phyloP scores from a whole-genome alignment of 1,284 basidiomycete genomes.

The Uromyces viciae-fabae region DNA sequence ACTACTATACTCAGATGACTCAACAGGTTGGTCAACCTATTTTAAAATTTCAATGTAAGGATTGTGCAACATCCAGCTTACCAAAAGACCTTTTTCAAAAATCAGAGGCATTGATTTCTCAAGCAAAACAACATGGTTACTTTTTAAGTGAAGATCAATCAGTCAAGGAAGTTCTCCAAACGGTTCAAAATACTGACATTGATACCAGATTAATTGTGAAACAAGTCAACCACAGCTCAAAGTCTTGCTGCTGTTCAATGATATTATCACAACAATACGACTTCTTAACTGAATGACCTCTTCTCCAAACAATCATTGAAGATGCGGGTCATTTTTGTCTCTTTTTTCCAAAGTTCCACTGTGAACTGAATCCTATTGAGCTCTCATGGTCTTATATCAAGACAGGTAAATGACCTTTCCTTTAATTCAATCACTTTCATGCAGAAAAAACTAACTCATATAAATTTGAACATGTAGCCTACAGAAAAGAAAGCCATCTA shows the following conservation, averaged over 20 bases:
- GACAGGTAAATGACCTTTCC: conserved; percentile 11
- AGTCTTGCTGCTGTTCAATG: conserved; percentile 16
- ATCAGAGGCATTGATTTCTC: neutral
- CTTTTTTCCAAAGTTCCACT: conserved; percentile 24
- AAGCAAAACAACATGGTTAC: neutral
- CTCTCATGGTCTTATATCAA: conserved; percentile 27
- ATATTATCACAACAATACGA: conserved; percentile 8
- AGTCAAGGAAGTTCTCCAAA: neutral
- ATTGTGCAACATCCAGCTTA: neutral
- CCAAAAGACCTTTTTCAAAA: neutral
- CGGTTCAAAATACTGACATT: neutral
- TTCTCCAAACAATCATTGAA: neutral
- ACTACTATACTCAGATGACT: neutral
- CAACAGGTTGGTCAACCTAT: neutral
- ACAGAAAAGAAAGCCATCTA: neutral
- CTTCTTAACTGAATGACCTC: neutral
- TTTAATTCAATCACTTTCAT: neutral
- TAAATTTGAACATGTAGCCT: neutral
- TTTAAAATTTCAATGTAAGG: neutral
- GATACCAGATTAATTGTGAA: neutral
- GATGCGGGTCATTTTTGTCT: conserved; percentile 10
- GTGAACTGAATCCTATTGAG: conserved; percentile 30
- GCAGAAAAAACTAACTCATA: neutral
- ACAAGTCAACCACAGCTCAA: neutral
- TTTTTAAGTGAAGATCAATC: neutral